Evolutionary conservation across 306 rosid species (phyloP).

Genomic region (Casuarina cunninghamiana): DNA sequence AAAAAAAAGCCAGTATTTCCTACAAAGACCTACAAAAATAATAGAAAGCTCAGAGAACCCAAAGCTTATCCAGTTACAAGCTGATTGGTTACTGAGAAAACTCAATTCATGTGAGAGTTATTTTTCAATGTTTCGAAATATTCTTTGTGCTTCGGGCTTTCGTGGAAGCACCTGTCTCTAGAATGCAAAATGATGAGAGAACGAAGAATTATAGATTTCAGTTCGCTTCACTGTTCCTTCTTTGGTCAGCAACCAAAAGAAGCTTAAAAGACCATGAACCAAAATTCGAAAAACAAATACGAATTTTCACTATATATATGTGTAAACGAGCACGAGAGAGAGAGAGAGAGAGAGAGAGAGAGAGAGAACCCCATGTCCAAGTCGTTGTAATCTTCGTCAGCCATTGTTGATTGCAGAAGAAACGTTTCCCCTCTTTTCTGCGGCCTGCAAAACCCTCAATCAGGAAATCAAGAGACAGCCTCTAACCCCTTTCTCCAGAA

Average conservation of each 20-base stretch:
- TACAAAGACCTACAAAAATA: background rate
- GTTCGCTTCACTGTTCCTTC: background rate
- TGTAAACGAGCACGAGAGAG: background rate
- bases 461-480: too few species aligned
- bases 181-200: background rate
- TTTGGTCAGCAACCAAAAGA: background rate
- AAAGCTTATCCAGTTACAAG: background rate
- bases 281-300: background rate
- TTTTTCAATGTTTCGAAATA: background rate
- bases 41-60: background rate
- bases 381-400: conserved; percentile 48
- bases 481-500: too few species aligned
- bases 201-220: background rate
- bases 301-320: too few species aligned
- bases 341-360: conserved; percentile 1
- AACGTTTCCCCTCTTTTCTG: background rate
- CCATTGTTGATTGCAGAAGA: conserved; percentile 27
- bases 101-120: background rate
- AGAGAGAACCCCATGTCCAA: conserved; percentile 39
- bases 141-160: background rate
- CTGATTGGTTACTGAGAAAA: background rate
- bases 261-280: background rate
- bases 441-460: too few species aligned
- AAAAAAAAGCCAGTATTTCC: background rate
- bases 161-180: background rate